Conservation (phyloP, 805 yeast species). For the Teunomyces lycoperdinae region DNA sequence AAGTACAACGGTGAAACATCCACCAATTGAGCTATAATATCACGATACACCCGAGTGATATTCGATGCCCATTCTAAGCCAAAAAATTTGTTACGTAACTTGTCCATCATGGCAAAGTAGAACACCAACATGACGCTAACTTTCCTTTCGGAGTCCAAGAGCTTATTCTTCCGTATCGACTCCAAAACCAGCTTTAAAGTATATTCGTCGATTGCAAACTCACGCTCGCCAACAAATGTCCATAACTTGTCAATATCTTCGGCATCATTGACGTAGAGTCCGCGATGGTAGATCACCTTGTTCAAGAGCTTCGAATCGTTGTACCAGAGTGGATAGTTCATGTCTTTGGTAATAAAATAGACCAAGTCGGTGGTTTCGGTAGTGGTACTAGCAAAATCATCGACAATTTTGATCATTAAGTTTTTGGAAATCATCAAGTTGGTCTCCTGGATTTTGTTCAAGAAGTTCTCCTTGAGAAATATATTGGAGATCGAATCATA, state of each 20-base stretch:
- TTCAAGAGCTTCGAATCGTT: conserved; percentile 25
- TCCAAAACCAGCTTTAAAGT: conserved; percentile 7
- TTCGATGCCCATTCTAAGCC: not conserved
- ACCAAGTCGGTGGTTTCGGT: conserved; percentile 23
- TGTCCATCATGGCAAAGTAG: conserved; percentile 2
- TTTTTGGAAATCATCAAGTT: conserved; percentile 34
- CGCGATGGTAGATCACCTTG: conserved; percentile 21
- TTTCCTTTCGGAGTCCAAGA: not conserved
- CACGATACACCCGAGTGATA: conserved; percentile 4
- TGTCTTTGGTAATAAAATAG: conserved; percentile 33
- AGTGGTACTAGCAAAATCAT: conserved; percentile 34
- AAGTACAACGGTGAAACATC: not conserved
- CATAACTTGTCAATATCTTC: conserved; percentile 7
- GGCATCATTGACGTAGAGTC: not conserved
- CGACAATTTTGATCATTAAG: conserved; percentile 27
- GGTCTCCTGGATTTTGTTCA: conserved; percentile 28
- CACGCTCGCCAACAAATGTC: conserved; percentile 4
- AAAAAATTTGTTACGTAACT: not conserved
- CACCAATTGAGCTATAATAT: conserved; percentile 7
- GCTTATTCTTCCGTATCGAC: conserved; percentile 5
- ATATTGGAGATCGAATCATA: conserved; percentile 38
- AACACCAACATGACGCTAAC: conserved; percentile 4
- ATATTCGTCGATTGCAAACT: conserved; percentile 4
- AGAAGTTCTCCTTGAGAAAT: conserved; percentile 35
- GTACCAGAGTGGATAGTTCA: conserved; percentile 28